Conservation (phyloP, 306 rosid genomes). For the Begonia peltatifolia region DNA sequence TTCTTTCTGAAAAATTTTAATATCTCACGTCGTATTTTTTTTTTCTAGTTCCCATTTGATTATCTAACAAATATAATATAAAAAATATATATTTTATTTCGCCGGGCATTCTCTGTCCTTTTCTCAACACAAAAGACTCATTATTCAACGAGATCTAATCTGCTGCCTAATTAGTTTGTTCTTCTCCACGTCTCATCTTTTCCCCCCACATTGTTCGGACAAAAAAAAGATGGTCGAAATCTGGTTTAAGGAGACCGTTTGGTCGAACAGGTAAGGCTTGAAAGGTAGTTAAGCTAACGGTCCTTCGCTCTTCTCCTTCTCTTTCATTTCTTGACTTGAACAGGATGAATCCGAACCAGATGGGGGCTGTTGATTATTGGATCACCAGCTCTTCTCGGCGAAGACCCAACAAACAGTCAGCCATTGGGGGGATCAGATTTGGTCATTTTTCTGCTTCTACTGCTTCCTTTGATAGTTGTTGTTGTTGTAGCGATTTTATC, state of each 20-base stretch:
- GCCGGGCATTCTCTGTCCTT: too few species aligned
- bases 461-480: neutral
- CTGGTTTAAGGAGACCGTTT: slow-evolving; percentile 7
- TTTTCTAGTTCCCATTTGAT: too few species aligned
- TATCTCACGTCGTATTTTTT: too few species aligned
- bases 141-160: too few species aligned
- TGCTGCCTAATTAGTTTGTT: too few species aligned
- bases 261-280: slow-evolving; percentile 29
- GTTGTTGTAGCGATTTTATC: neutral
- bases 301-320: slow-evolving; percentile 1
- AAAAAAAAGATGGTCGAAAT: neutral
- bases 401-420: slow-evolving; percentile 37
- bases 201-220: too few species aligned
- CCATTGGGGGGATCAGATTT: slow-evolving; percentile 19
- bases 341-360: neutral
- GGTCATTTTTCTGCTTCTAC: neutral
- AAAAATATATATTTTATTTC: too few species aligned
- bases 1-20: too few species aligned
- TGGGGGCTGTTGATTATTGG: neutral
- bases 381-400: neutral
- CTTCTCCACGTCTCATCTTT: too few species aligned
- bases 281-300: slow-evolving; percentile 31
- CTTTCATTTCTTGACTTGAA: too few species aligned
- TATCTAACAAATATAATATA: too few species aligned
- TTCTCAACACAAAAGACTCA: too few species aligned